Conservation (phyloP, 192 early-diverging fungal genomes). For the Jimgerdemannia flammicorona region DNA sequence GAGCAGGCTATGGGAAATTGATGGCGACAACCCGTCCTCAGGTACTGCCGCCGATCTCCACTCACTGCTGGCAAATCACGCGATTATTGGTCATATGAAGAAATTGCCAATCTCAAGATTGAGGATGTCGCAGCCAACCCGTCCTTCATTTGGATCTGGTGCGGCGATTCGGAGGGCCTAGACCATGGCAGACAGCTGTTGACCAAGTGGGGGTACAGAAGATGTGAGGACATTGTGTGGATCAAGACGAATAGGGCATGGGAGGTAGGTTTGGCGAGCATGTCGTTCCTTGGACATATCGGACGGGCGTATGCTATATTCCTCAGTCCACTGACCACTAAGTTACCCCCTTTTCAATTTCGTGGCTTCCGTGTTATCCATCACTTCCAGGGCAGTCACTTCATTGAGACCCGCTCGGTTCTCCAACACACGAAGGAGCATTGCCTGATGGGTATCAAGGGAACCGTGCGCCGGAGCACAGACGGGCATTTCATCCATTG, state of each 20-base stretch:
- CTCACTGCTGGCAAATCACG: conserved; percentile 14
- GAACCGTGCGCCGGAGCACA: conserved; percentile 58
- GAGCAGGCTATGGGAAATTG: too few relatives aligned
- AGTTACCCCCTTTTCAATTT: background rate
- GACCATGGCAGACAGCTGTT: conserved; percentile 55
- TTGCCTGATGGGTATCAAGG: conserved; percentile 64
- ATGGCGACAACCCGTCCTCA: background rate
- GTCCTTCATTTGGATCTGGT: conserved; percentile 63
- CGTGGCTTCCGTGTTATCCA: background rate
- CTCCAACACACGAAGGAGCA: conserved; percentile 61
- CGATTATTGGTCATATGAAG: conserved; percentile 41
- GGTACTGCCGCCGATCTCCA: conserved; percentile 23
- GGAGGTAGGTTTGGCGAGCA: conserved; percentile 21
- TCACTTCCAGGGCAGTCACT: conserved; percentile 28
- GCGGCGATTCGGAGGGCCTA: conserved; percentile 48
- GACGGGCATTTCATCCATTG: conserved; percentile 71
- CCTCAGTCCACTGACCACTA: too few relatives aligned
- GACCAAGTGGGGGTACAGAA: conserved; percentile 59
- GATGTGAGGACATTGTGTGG: conserved; percentile 67
- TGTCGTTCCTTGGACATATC: too few relatives aligned
- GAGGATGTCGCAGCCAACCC: conserved; percentile 54
- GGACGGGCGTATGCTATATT: too few relatives aligned
- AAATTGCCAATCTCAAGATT: conserved; percentile 50
- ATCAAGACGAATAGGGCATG: conserved; percentile 54
- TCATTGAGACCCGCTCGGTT: conserved; percentile 35